These are phyloP conservation scores for Cryptococcus sp. DNA, from an alignment of 1,284 basidiomycete genomes.

Conservation along the genomic window DNA sequence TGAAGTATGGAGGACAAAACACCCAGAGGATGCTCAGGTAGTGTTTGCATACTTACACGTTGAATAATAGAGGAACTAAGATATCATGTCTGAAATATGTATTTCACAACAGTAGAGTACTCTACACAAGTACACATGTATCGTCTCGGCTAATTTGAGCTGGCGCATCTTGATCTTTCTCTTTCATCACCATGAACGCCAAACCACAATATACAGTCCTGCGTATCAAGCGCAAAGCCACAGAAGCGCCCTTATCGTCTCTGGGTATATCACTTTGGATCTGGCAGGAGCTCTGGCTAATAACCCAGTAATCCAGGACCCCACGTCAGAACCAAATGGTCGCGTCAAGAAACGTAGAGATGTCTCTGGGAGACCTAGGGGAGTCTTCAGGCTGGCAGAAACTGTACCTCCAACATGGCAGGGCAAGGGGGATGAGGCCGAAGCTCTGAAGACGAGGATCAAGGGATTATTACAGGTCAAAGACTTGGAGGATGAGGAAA, in stretches of 20 bases:
- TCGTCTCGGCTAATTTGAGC: no score
- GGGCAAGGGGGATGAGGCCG: conserved; percentile 39
- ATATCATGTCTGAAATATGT: no score
- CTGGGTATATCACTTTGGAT: conserved; percentile 29
- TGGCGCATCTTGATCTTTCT: no score
- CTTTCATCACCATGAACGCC: no score
- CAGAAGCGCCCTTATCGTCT: conserved; percentile 44
- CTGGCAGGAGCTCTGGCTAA: background rate
- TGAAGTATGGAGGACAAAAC: no score
- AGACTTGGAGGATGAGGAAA: background rate
- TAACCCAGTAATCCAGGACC: conserved; percentile 41
- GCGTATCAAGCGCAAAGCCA: conserved; percentile 49
- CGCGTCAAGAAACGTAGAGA: conserved; percentile 27
- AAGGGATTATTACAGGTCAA: conserved; percentile 1
- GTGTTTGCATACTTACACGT: no score
- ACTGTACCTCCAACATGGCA: conserved; percentile 47
- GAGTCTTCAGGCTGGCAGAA: conserved; percentile 48
- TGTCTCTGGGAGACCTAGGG: conserved; percentile 22
- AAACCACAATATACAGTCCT: conserved; percentile 44
- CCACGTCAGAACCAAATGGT: conserved; percentile 8
- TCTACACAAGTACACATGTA: no score
- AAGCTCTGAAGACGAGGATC: conserved; percentile 36
- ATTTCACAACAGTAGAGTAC: no score
- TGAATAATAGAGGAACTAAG: no score
- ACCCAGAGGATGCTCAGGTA: no score